Conservation (phyloP, 257 asterid genomes). For the Primulina tabacum region DNA sequence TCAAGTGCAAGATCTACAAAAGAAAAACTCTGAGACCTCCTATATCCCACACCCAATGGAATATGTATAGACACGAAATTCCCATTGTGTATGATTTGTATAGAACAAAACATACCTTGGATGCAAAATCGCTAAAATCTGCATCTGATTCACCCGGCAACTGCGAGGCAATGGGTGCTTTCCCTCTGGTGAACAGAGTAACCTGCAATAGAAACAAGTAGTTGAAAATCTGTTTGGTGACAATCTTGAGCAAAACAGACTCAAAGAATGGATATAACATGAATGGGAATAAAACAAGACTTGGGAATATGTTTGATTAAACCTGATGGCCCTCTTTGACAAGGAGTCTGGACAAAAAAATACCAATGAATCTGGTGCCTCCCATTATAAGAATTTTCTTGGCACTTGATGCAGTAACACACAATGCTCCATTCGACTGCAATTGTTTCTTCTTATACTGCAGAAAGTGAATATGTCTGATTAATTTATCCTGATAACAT, state of each 20-base stretch:
- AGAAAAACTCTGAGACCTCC: background rate
- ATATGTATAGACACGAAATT: background rate
- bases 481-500: background rate
- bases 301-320: background rate
- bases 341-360: conserved; percentile 90
- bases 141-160: conserved; percentile 85
- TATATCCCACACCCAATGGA: background rate
- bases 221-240: background rate
- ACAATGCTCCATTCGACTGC: conserved; percentile 59
- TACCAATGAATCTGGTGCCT: conserved; percentile 92
- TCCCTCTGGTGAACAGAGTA: conserved; percentile 95
- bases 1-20: conserved; percentile 75
- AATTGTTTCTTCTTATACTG: conserved; percentile 68
- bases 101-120: conserved; percentile 47
- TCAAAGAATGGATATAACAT: background rate
- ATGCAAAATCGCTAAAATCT: conserved; percentile 69
- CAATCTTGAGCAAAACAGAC: background rate
- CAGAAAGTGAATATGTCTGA: background rate
- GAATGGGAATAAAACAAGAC: background rate
- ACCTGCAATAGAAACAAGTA: conserved; percentile 48
- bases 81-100: too few relatives aligned
- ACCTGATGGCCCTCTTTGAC: conserved; percentile 99
- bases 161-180: conserved; percentile 87
- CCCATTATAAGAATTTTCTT: conserved; percentile 99
- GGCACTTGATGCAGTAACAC: conserved; percentile 64